Evolutionary conservation across 2,329 filamentous ascomycete species (phyloP).

Genomic region (Leptoxyphium fumago): DNA sequence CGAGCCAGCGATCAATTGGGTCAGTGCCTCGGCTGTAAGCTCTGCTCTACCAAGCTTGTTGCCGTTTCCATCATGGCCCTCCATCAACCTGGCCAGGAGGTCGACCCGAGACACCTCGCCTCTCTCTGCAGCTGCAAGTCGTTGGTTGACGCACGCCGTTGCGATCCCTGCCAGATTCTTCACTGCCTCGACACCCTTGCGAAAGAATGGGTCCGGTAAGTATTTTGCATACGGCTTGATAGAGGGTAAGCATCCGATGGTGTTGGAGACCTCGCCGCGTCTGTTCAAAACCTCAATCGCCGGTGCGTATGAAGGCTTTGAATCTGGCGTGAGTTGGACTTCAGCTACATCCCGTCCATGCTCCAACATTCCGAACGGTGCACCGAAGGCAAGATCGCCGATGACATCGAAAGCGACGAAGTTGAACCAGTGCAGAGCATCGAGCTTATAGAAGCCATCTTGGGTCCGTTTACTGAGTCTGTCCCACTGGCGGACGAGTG

Average conservation of each 20-base stretch:
- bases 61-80: conserved; percentile 69
- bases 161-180: conserved; percentile 76
- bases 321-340: conserved; percentile 7
- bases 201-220: conserved; percentile 28
- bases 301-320: conserved; percentile 8
- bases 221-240: conserved; percentile 70
- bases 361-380: conserved; percentile 70
- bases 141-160: conserved; percentile 61
- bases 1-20: conserved; percentile 68
- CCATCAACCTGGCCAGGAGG: conserved; percentile 68
- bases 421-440: conserved; percentile 15
- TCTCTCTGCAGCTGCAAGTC: conserved; percentile 51
- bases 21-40: conserved; percentile 75
- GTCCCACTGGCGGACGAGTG: conserved; percentile 62
- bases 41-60: conserved; percentile 62
- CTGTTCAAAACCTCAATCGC: conserved; percentile 83
- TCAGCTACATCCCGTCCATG: conserved; percentile 38
- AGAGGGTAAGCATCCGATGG: conserved; percentile 58
- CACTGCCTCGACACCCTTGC: conserved; percentile 39
- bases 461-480: conserved; percentile 39
- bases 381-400: conserved; percentile 31
- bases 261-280: conserved; percentile 65
- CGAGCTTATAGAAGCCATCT: conserved; percentile 32
- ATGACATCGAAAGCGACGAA: conserved; percentile 14
- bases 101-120: conserved; percentile 51